A percentile compares a stretch with the other conserved stretches of the same genome.
phyloP scores from a whole-genome alignment of 2,329 filamentous ascomycete species.

The Stagonosporopsis rhizophila region DNA sequence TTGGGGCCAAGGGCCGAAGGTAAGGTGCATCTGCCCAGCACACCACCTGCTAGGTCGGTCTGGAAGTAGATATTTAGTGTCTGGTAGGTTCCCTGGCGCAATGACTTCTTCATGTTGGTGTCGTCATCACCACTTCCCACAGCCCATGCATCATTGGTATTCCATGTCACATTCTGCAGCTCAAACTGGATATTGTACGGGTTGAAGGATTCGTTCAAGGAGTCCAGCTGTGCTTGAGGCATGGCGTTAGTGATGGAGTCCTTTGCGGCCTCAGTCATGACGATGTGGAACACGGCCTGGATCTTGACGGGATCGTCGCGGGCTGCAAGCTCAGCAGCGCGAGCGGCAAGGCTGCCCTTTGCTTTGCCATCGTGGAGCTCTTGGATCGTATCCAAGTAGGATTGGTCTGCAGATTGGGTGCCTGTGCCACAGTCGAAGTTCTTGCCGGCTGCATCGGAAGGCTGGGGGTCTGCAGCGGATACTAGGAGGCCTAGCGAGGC shows the following conservation, averaged over 20 bases:
- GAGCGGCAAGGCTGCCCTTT: conserved; percentile 36
- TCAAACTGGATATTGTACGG: conserved; percentile 61
- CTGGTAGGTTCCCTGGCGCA: conserved; percentile 61
- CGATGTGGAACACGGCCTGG: conserved; percentile 56
- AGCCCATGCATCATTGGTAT: conserved; percentile 63
- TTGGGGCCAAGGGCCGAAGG: conserved; percentile 49
- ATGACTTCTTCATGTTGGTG: conserved; percentile 60
- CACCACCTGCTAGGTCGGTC: conserved; percentile 56
- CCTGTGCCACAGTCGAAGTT: conserved; percentile 55
- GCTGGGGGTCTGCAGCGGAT: conserved; percentile 24
- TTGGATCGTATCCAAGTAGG: conserved; percentile 49
- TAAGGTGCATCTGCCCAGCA: conserved; percentile 64
- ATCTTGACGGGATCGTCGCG: conserved; percentile 47
- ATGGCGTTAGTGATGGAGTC: conserved; percentile 51
- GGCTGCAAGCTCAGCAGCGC: conserved; percentile 31
- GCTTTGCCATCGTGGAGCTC: conserved; percentile 40
- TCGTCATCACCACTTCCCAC: conserved; percentile 54
- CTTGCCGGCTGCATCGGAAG: conserved; percentile 25
- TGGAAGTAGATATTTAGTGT: conserved; percentile 68
- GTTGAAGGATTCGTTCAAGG: conserved; percentile 55
- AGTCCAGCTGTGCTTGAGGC: conserved; percentile 48
- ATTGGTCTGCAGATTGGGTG: conserved; percentile 45
- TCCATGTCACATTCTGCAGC: conserved; percentile 58
- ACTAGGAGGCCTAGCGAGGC: conserved; percentile 38
- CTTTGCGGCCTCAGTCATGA: conserved; percentile 46